phyloP scores from a whole-genome alignment of 2,329 filamentous ascomycete genomes.

The Penicillium sp. region DNA sequence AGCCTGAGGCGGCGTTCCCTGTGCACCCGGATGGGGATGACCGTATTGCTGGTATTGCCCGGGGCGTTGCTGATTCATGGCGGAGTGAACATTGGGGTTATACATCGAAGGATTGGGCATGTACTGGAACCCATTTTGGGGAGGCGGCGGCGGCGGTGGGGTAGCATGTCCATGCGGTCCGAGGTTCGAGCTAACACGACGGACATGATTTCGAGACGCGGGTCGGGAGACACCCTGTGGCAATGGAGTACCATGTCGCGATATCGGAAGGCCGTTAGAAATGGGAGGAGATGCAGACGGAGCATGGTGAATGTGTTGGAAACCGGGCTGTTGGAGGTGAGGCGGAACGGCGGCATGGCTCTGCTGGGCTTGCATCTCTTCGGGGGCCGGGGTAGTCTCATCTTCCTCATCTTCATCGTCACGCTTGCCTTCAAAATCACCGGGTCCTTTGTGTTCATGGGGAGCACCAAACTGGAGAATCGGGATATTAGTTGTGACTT shows the following conservation, averaged over 20 bases:
- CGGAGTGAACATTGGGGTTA: conserved; percentile 56
- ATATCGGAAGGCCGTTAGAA: conserved; percentile 67
- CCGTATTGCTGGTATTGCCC: conserved; percentile 40
- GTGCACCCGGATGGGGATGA: conserved; percentile 42
- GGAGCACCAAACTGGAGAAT: conserved; percentile 72
- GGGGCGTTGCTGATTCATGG: conserved; percentile 46
- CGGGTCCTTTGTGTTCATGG: conserved; percentile 93
- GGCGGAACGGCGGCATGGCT: conserved; percentile 61
- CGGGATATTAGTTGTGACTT: conserved; percentile 1
- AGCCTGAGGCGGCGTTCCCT: conserved; percentile 30
- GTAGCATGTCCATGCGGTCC: conserved; percentile 61
- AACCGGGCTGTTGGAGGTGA: conserved; percentile 65
- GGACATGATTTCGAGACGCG: conserved; percentile 72
- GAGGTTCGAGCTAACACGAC: conserved; percentile 70
- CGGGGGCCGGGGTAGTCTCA: conserved; percentile 66
- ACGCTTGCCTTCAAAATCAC: conserved; percentile 78
- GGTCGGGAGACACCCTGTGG: conserved; percentile 70
- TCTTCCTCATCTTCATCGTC: conserved; percentile 75
- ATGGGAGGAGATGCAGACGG: conserved; percentile 87
- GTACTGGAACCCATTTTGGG: conserved; percentile 68
- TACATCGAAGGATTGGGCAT: conserved; percentile 85
- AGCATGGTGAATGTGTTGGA: conserved; percentile 77
- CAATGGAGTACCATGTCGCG: conserved; percentile 76
- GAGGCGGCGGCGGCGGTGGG: conserved; percentile 51
- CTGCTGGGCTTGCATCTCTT: conserved; percentile 54